These are phyloP conservation scores for Dryadomyces sulphureus DNA, from an alignment of 2,329 filamentous ascomycete species.

Conservation along the genomic window DNA sequence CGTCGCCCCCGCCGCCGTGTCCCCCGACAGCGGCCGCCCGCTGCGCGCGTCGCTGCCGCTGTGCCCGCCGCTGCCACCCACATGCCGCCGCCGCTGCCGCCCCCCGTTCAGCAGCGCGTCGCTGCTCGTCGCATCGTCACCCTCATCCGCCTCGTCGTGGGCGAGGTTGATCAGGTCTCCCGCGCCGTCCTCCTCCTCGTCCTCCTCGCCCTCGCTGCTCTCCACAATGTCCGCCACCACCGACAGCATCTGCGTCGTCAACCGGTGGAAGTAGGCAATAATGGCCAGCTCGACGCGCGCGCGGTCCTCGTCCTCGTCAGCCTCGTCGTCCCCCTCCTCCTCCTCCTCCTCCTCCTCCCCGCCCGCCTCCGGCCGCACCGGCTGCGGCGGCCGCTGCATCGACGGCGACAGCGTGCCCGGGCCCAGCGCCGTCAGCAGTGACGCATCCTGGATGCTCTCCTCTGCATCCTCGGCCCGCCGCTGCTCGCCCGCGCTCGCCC, in stretches of 20 bases:
- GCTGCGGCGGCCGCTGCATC: not conserved
- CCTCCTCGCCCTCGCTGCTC: conserved; percentile 27
- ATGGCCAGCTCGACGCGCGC: conserved; percentile 51
- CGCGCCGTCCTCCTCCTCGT: conserved; percentile 20
- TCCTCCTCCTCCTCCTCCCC: not conserved
- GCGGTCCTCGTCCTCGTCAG: conserved; percentile 24
- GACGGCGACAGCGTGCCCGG: conserved; percentile 10
- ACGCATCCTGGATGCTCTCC: conserved; percentile 37
- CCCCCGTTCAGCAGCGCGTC: conserved; percentile 3
- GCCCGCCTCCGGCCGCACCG: conserved; percentile 10
- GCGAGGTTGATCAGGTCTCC: conserved; percentile 6
- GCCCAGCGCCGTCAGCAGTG: conserved; percentile 38
- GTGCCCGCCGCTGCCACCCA: not conserved
- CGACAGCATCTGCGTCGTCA: conserved; percentile 51
- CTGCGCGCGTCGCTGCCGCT: conserved; percentile 1
- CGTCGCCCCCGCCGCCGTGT: conserved; percentile 18
- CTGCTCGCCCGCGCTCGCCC: conserved; percentile 70
- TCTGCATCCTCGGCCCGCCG: conserved; percentile 45
- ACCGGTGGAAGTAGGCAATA: conserved; percentile 68
- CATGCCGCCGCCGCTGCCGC: not conserved
- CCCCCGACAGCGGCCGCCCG: not conserved
- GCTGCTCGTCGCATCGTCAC: conserved; percentile 12
- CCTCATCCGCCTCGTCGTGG: conserved; percentile 16
- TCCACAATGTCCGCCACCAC: conserved; percentile 47
- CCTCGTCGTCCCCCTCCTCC: not conserved